Evolutionary conservation across 108 stramenopile genomes (phyloP), one percentile per base, ranked within the genome.

Genomic region (Stephanodiscus triporus): DNA sequence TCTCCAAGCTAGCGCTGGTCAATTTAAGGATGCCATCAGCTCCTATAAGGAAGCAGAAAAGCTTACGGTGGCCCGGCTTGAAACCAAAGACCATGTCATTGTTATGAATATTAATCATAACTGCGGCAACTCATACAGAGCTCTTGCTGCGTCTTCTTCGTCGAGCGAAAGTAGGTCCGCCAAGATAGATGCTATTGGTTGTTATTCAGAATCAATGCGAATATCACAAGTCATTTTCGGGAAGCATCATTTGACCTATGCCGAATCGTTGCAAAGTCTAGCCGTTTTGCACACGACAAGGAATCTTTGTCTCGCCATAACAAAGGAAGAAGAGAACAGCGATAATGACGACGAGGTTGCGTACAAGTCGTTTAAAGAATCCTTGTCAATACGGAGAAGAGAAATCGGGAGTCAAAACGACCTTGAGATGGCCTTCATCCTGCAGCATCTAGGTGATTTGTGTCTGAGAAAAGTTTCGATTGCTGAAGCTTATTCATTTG

Each of bases 41-140:
- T 82, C 77, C 11, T 84, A 56, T 53, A 50, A 57, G 57, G 76
- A 84, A 68, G 84, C 84, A 17, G 68, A 80, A 63, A 32, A 77
- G 23, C 72, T 74, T 36, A 78, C 73, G 0, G 80, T 82, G 10
- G 50, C 34, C 47, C 43, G 32, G 9, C 67, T 84, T 43, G 84
- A 70, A 29, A 84, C 80, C 9, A 64, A 54, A 48, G 72, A 84
- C 32, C 84, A 84, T 56, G 45, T 40, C 23, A 84, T 84, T 78
- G 61, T 84, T 29, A 67, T 66, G 53, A 68, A 78, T 29, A 81
- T 84, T 14, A 26, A 69, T 19, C 72, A 67, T 26, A 81, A 74
- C 40, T 51, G 78, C 60, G 84, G 80, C 9, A 78, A 78, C 45
- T 59, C 81, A 1, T 74, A 81, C 40, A 63, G 68, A 55, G 47